These are phyloP conservation scores for Salicornia ramosissima DNA, from an alignment of 148 eudicot genomes.

Conservation along the genomic window DNA sequence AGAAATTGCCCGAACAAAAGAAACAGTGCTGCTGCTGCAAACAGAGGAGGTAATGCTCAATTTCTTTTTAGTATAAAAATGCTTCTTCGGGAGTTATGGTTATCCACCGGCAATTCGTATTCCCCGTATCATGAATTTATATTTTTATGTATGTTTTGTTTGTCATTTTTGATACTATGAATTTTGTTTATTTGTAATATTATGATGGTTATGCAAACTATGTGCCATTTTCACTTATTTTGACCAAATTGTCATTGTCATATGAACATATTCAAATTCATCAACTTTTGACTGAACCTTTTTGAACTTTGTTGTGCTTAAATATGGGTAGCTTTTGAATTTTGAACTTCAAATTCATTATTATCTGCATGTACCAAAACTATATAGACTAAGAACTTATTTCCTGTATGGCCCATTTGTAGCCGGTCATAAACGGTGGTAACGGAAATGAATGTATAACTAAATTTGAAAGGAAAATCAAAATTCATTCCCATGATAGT, in stretches of 20 bases:
- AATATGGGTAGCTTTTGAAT: no score
- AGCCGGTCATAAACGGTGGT: no score
- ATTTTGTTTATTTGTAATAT: not conserved
- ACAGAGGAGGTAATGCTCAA: conserved; percentile 38
- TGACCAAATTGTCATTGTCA: not conserved
- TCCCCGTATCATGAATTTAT: not conserved
- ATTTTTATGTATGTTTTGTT: not conserved
- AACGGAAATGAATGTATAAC: no score
- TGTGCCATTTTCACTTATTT: not conserved
- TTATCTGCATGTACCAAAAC: no score
- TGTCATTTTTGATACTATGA: not conserved
- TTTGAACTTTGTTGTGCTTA: no score
- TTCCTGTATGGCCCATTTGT: no score
- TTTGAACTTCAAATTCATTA: no score
- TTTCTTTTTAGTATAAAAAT: conserved; percentile 2
- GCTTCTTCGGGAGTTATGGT: not conserved
- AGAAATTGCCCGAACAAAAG: conserved; percentile 78
- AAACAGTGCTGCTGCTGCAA: conserved; percentile 23
- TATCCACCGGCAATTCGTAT: not conserved
- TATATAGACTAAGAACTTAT: no score
- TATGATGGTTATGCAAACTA: not conserved
- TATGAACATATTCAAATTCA: not conserved
- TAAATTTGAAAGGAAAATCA: no score
- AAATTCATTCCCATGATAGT: no score
- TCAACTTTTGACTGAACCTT: no score